Evolutionary conservation across 1,284 basidiomycete species (phyloP).

Genomic region (Ganoderma lucidum): DNA sequence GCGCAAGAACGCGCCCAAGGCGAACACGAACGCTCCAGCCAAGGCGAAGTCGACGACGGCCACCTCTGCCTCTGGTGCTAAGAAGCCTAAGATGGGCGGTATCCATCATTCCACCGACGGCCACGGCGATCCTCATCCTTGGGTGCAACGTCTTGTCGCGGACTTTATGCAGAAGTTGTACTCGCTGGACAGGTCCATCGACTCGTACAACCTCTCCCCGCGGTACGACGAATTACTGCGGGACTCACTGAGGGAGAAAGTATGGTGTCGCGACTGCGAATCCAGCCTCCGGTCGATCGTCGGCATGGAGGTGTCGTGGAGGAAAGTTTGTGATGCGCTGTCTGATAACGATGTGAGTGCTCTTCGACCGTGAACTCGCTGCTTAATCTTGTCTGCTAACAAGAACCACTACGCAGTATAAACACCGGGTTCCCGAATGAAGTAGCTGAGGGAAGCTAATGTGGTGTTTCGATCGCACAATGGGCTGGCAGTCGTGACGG

Average conservation of each 20-base stretch:
- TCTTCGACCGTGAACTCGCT: neutral
- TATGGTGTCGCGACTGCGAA: constrained; percentile 13
- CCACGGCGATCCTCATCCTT: neutral
- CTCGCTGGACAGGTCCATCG: neutral
- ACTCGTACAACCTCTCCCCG: neutral
- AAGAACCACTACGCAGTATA: neutral
- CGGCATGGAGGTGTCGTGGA: neutral
- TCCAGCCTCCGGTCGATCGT: constrained; percentile 1
- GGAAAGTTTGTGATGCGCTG: neutral
- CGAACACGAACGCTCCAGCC: neutral
- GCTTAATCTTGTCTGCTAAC: neutral
- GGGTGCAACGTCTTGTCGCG: neutral
- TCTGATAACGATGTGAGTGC: constrained; percentile 7
- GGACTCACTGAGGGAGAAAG: constrained; percentile 9
- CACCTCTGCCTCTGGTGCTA: neutral
- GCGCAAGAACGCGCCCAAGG: neutral
- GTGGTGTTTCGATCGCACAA: too few species aligned
- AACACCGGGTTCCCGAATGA: neutral
- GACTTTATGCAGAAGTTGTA: neutral
- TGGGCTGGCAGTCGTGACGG: too few species aligned
- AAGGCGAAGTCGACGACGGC: neutral
- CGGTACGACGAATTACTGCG: neutral
- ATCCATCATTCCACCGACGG: neutral
- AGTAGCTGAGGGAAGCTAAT: neutral
- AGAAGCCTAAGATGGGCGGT: neutral